phyloP scores from a whole-genome alignment of 176 grass and related monocot genomes.

The Carex scoparia region DNA sequence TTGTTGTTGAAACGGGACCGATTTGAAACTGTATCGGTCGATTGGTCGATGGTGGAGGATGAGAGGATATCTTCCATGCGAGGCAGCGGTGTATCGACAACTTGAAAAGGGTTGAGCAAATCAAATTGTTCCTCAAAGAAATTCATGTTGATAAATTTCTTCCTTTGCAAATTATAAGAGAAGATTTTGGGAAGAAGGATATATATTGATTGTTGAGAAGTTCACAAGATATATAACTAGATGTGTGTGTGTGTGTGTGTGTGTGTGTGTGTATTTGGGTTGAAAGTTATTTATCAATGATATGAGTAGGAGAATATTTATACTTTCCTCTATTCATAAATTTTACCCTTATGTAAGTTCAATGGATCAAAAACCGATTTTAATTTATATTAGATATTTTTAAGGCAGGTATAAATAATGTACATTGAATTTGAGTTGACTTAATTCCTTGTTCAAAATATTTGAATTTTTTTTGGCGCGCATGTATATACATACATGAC shows the following conservation, averaged over 20 bases:
- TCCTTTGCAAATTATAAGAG: background rate
- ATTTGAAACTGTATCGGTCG: background rate
- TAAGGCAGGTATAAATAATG: background rate
- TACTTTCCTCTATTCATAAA: background rate
- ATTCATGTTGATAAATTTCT: background rate
- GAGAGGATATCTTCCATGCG: background rate
- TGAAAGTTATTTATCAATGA: background rate
- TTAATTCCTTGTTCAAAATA: background rate
- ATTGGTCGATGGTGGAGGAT: background rate
- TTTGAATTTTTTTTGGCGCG: too few relatives aligned
- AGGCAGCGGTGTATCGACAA: background rate
- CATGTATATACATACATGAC: too few relatives aligned
- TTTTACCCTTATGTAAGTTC: background rate
- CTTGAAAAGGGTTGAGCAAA: background rate
- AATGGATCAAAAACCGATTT: background rate
- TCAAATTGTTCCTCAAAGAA: background rate
- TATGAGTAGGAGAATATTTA: background rate
- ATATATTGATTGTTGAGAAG: background rate
- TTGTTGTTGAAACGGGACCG: background rate
- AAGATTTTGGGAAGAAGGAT: background rate
- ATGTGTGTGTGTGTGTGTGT: constrained; percentile 5
- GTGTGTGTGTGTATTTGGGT: background rate
- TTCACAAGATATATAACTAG: background rate
- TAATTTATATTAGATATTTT: background rate
- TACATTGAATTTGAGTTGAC: constrained; percentile 12